Percentiles rank a stretch among this genome's conserved stretches.
phyloP scores from a whole-genome alignment of 805 yeast species.

The Isabelozyma rhagii region DNA sequence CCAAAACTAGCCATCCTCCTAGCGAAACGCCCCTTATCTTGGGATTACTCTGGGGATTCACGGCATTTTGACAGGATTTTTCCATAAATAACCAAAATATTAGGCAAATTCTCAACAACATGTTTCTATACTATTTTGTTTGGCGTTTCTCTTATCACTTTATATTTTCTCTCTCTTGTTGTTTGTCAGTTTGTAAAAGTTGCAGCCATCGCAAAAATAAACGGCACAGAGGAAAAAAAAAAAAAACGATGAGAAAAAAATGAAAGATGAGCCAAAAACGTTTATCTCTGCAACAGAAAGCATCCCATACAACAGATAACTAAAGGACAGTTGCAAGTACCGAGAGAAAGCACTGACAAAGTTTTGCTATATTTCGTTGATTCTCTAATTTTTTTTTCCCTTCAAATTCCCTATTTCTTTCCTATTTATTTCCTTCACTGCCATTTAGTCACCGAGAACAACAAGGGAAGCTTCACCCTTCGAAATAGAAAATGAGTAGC shows the following conservation, averaged over 20 bases:
- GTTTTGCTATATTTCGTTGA: too few species aligned
- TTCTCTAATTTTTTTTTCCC: too few species aligned
- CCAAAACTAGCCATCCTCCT: constrained; percentile 74
- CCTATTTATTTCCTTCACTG: too few species aligned
- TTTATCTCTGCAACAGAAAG: neutral
- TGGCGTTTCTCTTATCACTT: neutral
- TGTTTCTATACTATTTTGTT: too few species aligned
- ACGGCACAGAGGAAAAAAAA: neutral
- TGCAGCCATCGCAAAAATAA: neutral
- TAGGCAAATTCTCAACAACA: neutral
- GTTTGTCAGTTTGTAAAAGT: neutral
- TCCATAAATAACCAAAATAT: neutral
- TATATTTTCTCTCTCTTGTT: neutral
- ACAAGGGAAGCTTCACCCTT: neutral
- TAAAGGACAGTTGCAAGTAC: too few species aligned
- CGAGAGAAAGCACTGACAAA: too few species aligned
- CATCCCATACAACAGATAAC: neutral
- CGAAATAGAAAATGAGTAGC: constrained; percentile 8
- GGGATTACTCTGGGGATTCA: neutral
- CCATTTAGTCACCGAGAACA: too few species aligned
- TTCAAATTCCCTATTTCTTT: too few species aligned
- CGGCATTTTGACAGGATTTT: neutral
- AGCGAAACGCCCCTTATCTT: constrained; percentile 23
- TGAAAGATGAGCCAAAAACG: neutral
- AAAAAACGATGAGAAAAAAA: neutral